Conservation (phyloP, 2,329 filamentous ascomycete genomes). For the Myriosclerotinia curreyana region DNA sequence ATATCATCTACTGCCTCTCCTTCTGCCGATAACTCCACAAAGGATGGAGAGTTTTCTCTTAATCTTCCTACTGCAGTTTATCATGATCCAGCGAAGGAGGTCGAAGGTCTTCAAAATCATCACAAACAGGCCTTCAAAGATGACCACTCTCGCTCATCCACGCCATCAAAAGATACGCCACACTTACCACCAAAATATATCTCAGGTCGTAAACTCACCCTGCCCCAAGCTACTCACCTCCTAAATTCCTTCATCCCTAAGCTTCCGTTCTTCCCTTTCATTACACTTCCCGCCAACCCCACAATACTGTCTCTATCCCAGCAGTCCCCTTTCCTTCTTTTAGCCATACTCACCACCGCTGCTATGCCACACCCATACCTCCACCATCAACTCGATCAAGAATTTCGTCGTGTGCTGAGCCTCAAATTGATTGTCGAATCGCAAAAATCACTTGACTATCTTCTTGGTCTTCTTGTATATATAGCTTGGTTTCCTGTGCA, state of each 20-base stretch:
- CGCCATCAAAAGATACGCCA: neutral
- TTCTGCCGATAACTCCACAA: conserved; percentile 1
- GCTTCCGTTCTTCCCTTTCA: conserved; percentile 34
- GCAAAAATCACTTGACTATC: conserved; percentile 54
- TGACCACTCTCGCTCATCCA: conserved; percentile 4
- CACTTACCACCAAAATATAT: conserved; percentile 21
- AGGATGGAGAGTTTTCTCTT: conserved; percentile 31
- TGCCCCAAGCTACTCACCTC: conserved; percentile 32
- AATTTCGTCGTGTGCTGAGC: conserved; percentile 36
- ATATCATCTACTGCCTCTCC: neutral
- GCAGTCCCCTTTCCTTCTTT: conserved; percentile 34
- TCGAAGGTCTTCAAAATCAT: conserved; percentile 29
- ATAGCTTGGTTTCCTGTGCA: conserved; percentile 51
- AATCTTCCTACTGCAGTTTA: conserved; percentile 29
- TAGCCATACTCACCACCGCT: conserved; percentile 35
- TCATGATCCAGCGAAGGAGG: conserved; percentile 29
- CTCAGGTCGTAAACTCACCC: conserved; percentile 29
- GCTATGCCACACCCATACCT: conserved; percentile 30
- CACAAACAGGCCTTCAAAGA: conserved; percentile 32
- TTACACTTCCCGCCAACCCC: conserved; percentile 29
- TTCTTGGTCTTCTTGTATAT: conserved; percentile 59
- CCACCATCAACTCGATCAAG: conserved; percentile 35
- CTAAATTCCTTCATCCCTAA: conserved; percentile 27
- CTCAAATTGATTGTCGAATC: conserved; percentile 49
- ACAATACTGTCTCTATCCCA: conserved; percentile 33